These are phyloP conservation scores for Logfia minima DNA, from an alignment of 129 eudicot species.

Conservation along the genomic window DNA sequence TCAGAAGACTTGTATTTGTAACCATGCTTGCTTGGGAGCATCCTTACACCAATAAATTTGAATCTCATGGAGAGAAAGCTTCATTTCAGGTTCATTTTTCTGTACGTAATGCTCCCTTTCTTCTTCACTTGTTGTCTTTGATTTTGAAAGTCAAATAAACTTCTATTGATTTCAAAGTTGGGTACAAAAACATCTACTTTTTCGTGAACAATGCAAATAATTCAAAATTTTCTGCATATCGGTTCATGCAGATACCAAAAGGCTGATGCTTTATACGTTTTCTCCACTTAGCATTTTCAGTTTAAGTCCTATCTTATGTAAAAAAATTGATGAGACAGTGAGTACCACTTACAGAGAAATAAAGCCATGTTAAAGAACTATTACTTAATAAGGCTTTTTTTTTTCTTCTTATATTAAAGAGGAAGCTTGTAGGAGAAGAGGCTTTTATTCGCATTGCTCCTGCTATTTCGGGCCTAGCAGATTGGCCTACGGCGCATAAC, in stretches of 20 bases:
- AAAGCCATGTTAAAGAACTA: neutral
- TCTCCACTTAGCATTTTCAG: neutral
- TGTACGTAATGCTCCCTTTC: slow-evolving; percentile 32
- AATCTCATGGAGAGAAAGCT: slow-evolving; percentile 45
- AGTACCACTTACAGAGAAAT: neutral
- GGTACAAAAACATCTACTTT: neutral
- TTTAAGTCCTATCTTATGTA: neutral
- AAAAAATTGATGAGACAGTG: neutral
- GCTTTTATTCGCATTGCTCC: slow-evolving; percentile 96
- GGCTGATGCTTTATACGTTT: slow-evolving; percentile 1
- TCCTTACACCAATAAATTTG: slow-evolving; percentile 51
- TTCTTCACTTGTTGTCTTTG: slow-evolving; percentile 21
- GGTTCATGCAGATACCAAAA: neutral
- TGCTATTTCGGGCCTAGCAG: slow-evolving; percentile 96
- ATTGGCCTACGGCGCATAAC: slow-evolving; percentile 78
- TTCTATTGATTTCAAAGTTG: neutral
- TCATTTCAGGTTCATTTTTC: slow-evolving; percentile 65
- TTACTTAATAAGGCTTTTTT: neutral
- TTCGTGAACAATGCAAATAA: neutral
- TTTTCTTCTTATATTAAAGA: slow-evolving; percentile 40
- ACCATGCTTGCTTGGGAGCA: slow-evolving; percentile 98
- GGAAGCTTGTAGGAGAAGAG: slow-evolving; percentile 68
- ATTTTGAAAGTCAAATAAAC: neutral
- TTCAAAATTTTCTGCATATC: neutral
- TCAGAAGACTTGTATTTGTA: slow-evolving; percentile 71